Conservation (phyloP, 805 yeast genomes). For the Wickerhamiella hasegawae region DNA sequence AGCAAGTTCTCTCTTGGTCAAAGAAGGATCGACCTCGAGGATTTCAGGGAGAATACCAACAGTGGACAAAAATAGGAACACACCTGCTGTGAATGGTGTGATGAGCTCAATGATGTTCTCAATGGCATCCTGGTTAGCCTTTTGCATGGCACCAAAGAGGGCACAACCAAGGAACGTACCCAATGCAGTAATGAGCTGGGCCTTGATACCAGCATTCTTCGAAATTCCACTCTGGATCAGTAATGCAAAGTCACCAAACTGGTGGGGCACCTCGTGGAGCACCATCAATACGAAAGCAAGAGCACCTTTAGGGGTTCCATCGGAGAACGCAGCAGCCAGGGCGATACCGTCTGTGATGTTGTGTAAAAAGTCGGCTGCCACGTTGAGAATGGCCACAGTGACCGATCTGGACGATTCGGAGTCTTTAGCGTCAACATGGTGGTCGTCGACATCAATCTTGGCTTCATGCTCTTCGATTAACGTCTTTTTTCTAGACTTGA, state of each 20-base stretch:
- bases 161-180: constrained; percentile 54
- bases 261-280: constrained; percentile 70
- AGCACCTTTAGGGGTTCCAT: constrained; percentile 43
- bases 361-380: constrained; percentile 57
- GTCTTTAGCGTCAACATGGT: not conserved
- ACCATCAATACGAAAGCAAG: constrained; percentile 56
- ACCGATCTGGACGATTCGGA: constrained; percentile 20
- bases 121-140: constrained; percentile 34
- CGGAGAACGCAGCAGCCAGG: constrained; percentile 52
- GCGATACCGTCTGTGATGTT: constrained; percentile 69
- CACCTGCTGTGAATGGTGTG: constrained; percentile 64
- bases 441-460: too few species aligned
- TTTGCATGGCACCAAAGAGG: constrained; percentile 17
- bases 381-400: constrained; percentile 43
- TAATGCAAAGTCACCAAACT: constrained; percentile 65
- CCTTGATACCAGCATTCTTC: constrained; percentile 46
- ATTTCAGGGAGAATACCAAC: constrained; percentile 66
- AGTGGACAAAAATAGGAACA: constrained; percentile 55
- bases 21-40: constrained; percentile 23
- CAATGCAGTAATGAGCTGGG: constrained; percentile 45
- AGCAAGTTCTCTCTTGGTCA: not conserved
- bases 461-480: too few species aligned
- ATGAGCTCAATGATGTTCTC: constrained; percentile 36
- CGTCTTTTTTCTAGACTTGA: constrained; percentile 12
- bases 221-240: constrained; percentile 54